Evolutionary conservation across 345 rosid genomes (phyloP), one percentile per base, ranked within the genome.

Genomic region (Populus alba): DNA sequence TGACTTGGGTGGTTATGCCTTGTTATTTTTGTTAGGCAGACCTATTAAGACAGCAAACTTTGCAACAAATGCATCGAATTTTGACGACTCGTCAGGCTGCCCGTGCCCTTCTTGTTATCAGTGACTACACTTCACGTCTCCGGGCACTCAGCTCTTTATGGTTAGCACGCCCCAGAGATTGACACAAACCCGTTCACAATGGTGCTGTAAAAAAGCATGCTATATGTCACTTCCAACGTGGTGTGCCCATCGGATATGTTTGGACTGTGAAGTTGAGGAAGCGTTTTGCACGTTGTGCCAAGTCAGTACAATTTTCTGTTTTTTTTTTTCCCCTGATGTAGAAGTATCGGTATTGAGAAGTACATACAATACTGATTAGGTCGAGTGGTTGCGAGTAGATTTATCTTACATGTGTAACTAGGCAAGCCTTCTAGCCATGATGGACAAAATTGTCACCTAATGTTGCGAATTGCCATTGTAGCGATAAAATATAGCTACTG

Each of bases 101-200:
- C 68, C 92, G 92, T 0, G 97, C 97, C 12, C 84, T 95, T 74
- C 90, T 95, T 57, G 98, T 92, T 72, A 88, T 95, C 76, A 89
- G 84, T 33, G 98, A 92, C 77, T 92, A 91, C 71, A 84, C 86
- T 15, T 91, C 96, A 2, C 88, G 98, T 49, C 97, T 95, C 63
- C 87, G 97, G 38, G 98, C 98, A 8, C 99, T 95, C 33, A 92
- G 99, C 83, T 95, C 98, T 33, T 76, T 95, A 63, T 93, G 99
- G 99, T 85, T 92, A 76, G 99, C 95, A 39, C 87, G 98, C 15
- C 97, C 98, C 39, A 88, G 92, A 73, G 90, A 92, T 82, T 89
- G 81, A 87, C 18, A 31, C 11, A 1, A 13, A 27, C 51, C 66
- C 11, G 11, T 23, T 47, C 41, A 38, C 49, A 70, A 53, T 17